phyloP scores from a whole-genome alignment of 1,284 basidiomycete genomes.

The Ustilago xerochloae region DNA sequence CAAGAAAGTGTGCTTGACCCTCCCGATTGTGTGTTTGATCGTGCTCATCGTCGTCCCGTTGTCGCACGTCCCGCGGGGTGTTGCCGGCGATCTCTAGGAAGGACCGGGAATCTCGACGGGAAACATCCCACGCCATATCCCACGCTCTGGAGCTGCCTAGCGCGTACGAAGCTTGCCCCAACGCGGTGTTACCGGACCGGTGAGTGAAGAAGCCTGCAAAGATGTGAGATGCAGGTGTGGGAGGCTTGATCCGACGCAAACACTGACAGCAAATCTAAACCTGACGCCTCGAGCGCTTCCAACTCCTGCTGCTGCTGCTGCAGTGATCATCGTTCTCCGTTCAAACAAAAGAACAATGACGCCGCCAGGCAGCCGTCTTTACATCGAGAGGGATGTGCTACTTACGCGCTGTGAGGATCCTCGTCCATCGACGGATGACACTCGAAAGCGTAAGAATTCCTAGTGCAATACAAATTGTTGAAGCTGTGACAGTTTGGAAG shows the following conservation, averaged over 20 bases:
- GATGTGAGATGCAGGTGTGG: no score
- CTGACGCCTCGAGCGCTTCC: no score
- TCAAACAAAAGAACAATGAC: not conserved
- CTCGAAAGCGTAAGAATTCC: not conserved
- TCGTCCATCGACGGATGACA: conserved; percentile 3
- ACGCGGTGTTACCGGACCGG: conserved; percentile 7
- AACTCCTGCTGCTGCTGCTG: not conserved
- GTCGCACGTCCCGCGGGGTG: conserved; percentile 5
- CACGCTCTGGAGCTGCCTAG: no score
- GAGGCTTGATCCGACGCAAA: no score
- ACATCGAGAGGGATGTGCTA: not conserved
- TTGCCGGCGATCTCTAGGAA: conserved; percentile 7
- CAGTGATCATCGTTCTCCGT: no score
- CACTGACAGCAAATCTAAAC: not conserved
- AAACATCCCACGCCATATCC: no score
- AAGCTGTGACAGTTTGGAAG: not conserved
- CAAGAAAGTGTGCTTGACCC: no score
- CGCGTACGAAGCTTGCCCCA: no score
- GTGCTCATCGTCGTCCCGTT: not conserved
- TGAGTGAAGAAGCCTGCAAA: not conserved
- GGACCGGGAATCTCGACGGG: conserved; percentile 14
- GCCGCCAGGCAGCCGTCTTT: not conserved
- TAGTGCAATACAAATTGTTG: not conserved
- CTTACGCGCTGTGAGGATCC: not conserved
- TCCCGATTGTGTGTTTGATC: not conserved